Base-by-base conservation (phyloP, 2,329 filamentous ascomycete species). In the Nothophoma quercina region DNA sequence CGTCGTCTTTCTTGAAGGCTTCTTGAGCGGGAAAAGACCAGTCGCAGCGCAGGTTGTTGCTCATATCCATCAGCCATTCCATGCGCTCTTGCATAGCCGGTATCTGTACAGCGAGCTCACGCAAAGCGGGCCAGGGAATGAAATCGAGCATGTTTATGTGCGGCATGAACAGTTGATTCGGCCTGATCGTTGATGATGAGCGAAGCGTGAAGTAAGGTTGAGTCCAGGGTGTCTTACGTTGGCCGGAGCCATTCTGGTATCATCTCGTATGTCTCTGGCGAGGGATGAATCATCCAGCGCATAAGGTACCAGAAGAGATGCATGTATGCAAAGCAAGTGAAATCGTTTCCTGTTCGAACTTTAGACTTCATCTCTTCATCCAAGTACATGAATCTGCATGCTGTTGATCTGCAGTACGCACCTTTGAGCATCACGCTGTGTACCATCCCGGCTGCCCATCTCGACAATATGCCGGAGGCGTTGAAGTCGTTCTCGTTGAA, bases 211-310 rank as follows among this genome's bases (percentile, higher is more conserved):
- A 13, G 10, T 4, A 12, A 7, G 12, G 10, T n/a, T 15, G 3
- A 10, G 13, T 23, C 23, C 7, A 12, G 19, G 22, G 26, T 19
- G 3, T 35, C 60, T 48, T 58, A 63, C 42, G 64, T 67, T 5
- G 64, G 64, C 21, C 64, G 56, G 5, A 67, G 42, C 64, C 62
- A 67, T 21, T 65, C 60, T 19, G 64, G 64, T 13, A 67, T 61
- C 18, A 51, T 29, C 21, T 58, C 57, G 16, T 67, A 67, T 2
- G 64, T 65, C 35, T 65, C 56, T 5, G 58, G 57, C 1, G 62
- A 64, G 7, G 64, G 64, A 0, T 51, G 65, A 13, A 67, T 60
- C 62, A 67, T 65, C 64, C 64, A 67, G 25, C 64, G 52, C 59
- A 60, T 64, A 0, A 67, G 41, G 21, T 54, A 64, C 64, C 64